Conservation (phyloP, 2,329 filamentous ascomycete species). For the Trichophyton mentagrophytes region DNA sequence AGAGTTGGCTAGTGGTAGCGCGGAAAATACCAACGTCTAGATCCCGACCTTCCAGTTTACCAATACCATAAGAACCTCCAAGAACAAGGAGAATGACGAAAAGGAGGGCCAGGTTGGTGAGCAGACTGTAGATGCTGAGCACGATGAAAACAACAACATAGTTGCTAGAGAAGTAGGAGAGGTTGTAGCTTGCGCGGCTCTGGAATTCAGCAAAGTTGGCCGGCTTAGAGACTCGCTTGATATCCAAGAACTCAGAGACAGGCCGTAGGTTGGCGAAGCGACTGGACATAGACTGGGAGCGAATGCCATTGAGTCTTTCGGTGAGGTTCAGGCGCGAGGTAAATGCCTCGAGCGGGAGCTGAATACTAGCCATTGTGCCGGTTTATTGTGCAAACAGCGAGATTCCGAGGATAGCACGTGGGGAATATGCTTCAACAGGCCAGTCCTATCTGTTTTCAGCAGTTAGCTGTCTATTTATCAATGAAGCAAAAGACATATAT, state of each 20-base stretch:
- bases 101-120: constrained; percentile 74
- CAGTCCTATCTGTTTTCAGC: neutral
- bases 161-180: constrained; percentile 96
- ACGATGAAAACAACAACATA: constrained; percentile 89
- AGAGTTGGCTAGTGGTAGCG: constrained; percentile 83
- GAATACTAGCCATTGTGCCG: constrained; percentile 64
- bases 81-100: constrained; percentile 87
- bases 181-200: constrained; percentile 90
- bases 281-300: constrained; percentile 61
- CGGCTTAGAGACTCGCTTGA: constrained; percentile 92
- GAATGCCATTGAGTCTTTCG: constrained; percentile 73
- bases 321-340: constrained; percentile 79
- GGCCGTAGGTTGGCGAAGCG: constrained; percentile 90
- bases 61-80: constrained; percentile 79
- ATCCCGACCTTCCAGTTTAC: constrained; percentile 77
- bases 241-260: constrained; percentile 82
- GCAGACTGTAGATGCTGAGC: constrained; percentile 87
- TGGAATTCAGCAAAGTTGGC: constrained; percentile 82
- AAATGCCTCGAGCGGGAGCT: constrained; percentile 81
- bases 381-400: neutral
- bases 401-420: neutral
- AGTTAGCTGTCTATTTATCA: neutral
- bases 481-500: neutral
- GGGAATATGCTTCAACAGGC: neutral
- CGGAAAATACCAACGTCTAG: constrained; percentile 71